A percentile compares a stretch with the other conserved stretches of the same genome.
These are phyloP conservation scores for Moniliella sp. DNA, from an alignment of 1,284 basidiomycete species.

Conservation along the genomic window DNA sequence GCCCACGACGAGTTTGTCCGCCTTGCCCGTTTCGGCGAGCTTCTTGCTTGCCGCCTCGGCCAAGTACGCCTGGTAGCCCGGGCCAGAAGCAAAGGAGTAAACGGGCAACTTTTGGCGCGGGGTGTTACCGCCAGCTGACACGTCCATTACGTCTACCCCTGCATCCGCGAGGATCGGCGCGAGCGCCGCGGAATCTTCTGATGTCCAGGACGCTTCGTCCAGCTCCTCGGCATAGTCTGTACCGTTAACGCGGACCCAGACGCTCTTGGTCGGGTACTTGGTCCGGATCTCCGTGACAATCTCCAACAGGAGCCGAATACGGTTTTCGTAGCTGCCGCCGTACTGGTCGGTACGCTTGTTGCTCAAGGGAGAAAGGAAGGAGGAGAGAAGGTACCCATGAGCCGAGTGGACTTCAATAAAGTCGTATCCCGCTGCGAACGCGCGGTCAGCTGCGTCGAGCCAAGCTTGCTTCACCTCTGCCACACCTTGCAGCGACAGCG, in stretches of 20 bases:
- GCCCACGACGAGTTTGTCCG: no score
- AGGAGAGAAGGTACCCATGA: constrained; percentile 47
- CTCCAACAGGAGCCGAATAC: constrained; percentile 13
- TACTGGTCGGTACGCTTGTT: constrained; percentile 30
- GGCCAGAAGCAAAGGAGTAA: no score
- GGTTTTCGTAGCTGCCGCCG: constrained; percentile 25
- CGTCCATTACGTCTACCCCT: constrained; percentile 24
- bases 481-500: constrained; percentile 43
- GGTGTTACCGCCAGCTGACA: constrained; percentile 16
- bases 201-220: constrained; percentile 15
- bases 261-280: constrained; percentile 17
- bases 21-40: no score
- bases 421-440: constrained; percentile 39
- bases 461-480: constrained; percentile 47
- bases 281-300: constrained; percentile 11
- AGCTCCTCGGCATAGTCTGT: constrained; percentile 22
- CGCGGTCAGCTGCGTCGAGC: constrained; percentile 44
- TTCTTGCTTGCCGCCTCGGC: no score
- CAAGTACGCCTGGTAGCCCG: no score
- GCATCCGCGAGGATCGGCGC: constrained; percentile 12
- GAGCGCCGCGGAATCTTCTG: constrained; percentile 14
- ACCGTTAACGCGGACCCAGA: constrained; percentile 25
- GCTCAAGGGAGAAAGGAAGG: constrained; percentile 16
- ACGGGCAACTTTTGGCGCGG: no score
- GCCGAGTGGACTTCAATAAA: constrained; percentile 45